Base-by-base conservation (phyloP, 2,329 filamentous ascomycete species). In the Sphaerostilbella broomeana region DNA sequence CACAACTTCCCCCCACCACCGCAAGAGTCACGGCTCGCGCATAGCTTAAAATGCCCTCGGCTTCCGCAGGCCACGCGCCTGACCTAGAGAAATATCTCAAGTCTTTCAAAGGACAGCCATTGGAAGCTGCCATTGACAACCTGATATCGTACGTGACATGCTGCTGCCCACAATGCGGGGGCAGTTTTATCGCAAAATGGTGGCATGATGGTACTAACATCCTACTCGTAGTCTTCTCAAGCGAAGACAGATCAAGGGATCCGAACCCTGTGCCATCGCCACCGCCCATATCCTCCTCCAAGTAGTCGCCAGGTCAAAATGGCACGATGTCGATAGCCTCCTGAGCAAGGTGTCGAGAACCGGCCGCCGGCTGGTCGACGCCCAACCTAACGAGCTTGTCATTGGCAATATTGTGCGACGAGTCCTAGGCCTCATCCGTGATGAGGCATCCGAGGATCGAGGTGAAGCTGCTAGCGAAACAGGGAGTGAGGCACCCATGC, bases 391-490 rank as follows among this genome's bases (percentile, higher is more conserved):
- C 45, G 92, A 97, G 65, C 81, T 95, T 51, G 86, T 88, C 5
- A 87, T 95, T 30, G 90, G 88, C 37, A 98, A 98, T 56, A 89
- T 98, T 51, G 86, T 95, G 32, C 80, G 89, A 45, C 81, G 92
- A 46, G 85, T 97, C 3, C 69, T 98, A 25, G 86, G 88, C 29
- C 73, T 98, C 47, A 92, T 98, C 48, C 80, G 92, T 36, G 89
- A 95, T 56, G 89, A 97, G 55, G 84, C 86, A 26, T 82, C 86
- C 51, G 86, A 94, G 53, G 83, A 87, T 51, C 70, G 81, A 42
- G 85, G 85, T 44, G 79, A 81, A 42, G 63, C 51, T 38, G 62
- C 61, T 24, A 81, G 75, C 57, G 82, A 86, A 51, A 71, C 74
- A 7, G 71, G 70, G 24, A 72, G 72, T 38, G 73, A 78, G 26